Base-by-base conservation (phyloP, 176 grass and related monocot genomes). In the Paspalum notatum region DNA sequence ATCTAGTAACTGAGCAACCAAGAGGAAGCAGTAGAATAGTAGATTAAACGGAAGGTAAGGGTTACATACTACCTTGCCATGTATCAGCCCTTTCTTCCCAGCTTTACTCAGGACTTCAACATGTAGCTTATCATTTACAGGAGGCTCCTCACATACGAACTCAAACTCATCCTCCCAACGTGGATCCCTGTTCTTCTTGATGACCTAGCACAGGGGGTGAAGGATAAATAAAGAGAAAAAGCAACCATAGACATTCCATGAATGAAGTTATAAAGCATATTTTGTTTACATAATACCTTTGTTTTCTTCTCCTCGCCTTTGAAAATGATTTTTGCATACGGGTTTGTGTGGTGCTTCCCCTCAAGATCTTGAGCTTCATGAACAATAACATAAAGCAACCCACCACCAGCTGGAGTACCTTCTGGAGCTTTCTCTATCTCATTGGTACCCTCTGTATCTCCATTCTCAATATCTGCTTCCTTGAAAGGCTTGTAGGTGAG, bases 181-280 rank as follows among this genome's bases (percentile, higher is more conserved):
- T 79, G 96, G 92, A 88, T 95, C 90, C 84, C 90, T 99, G 80
- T 88, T 95, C 80, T 95, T 93, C 90, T 93, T 99, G n/a, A 95
- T 88, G 48, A 87, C 91, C 96, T 99, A 71, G 46, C 73, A 80
- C 18, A 85, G 15, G 63, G 62, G 20, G 24, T 13, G 53, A 71
- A 48, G 16, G 9, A 9, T 11, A 57, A 81, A 51, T 58, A 50
- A 64, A 40, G 64, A 68, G 76, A 73, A 41, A 61, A 12, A 25
- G 41, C 22, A 21, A 62, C 24, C 20, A 51, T 38, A 70, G 39
- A 9, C 37, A 63, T 50, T 79, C 12, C 64, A 68, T 77, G 63
- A 61, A 68, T 77, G 63, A 61, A 51, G 11, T 48, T 16, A 64
- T 56, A 75, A 62, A 43, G 26, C 41, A 70, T 18, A 81, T 61